A percentile compares a stretch with the other conserved stretches of the same genome.
Evolutionary conservation across 2,329 filamentous ascomycete genomes (phyloP).

Genomic region (Ceratocystis cubensis): DNA sequence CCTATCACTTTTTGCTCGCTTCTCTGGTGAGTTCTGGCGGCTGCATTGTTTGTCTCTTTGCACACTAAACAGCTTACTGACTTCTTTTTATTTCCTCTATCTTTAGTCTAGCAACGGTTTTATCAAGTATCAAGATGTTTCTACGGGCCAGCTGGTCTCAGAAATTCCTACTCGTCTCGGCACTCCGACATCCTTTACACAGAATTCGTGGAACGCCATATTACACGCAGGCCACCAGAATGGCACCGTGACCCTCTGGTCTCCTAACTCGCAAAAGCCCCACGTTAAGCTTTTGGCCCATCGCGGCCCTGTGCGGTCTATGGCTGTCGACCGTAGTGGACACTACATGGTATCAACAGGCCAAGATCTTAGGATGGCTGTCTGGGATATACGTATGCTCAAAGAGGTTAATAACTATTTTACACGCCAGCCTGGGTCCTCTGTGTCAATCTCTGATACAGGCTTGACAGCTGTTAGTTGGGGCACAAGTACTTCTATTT

Average conservation of each 20-base stretch:
- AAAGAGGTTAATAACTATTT: slow-evolving; percentile 85
- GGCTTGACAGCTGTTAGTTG: slow-evolving; percentile 80
- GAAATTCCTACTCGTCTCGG: slow-evolving; percentile 79
- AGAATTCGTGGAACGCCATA: slow-evolving; percentile 88
- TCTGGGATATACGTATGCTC: slow-evolving; percentile 93
- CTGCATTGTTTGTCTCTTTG: too few relatives aligned
- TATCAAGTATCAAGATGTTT: slow-evolving; percentile 89
- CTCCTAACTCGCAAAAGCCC: slow-evolving; percentile 74
- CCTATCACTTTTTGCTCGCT: slow-evolving; percentile 87
- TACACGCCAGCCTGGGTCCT: slow-evolving; percentile 67
- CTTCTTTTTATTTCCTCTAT: not conserved
- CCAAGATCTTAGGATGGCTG: slow-evolving; percentile 80
- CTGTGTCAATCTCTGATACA: slow-evolving; percentile 77
- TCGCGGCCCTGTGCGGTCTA: slow-evolving; percentile 70
- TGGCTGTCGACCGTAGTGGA: slow-evolving; percentile 79
- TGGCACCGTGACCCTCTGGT: slow-evolving; percentile 89
- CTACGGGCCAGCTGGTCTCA: slow-evolving; percentile 76
- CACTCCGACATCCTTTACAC: slow-evolving; percentile 66
- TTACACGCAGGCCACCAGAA: slow-evolving; percentile 91
- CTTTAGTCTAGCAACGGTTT: slow-evolving; percentile 63
- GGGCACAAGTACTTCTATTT: slow-evolving; percentile 79
- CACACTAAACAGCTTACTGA: not conserved
- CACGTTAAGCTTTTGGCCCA: slow-evolving; percentile 87
- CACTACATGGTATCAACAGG: slow-evolving; percentile 92
- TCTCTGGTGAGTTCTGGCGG: slow-evolving; percentile 51